These are phyloP conservation scores for Phialophora verrucosa DNA, from an alignment of 2,329 filamentous ascomycete genomes.

Conservation along the genomic window DNA sequence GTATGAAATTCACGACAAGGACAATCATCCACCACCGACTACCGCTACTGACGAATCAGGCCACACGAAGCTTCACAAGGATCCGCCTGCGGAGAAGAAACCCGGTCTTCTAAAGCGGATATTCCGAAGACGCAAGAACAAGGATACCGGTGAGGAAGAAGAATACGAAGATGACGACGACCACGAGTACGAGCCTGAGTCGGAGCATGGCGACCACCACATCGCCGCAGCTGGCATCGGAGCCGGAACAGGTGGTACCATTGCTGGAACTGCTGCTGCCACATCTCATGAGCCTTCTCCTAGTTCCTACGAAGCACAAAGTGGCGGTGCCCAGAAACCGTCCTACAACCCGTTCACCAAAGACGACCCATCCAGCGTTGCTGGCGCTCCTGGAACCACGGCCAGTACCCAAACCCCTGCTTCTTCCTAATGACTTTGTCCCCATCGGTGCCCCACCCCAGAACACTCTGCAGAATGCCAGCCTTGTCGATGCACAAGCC, in stretches of 20 bases:
- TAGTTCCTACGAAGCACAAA: slow-evolving; percentile 20
- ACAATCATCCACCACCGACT: slow-evolving; percentile 15
- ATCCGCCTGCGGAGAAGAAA: slow-evolving; percentile 36
- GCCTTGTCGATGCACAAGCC: background rate
- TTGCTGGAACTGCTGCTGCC: slow-evolving; percentile 14
- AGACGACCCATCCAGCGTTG: slow-evolving; percentile 16
- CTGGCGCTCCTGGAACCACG: background rate
- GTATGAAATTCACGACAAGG: slow-evolving; percentile 27
- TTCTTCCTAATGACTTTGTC: background rate
- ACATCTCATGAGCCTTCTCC: slow-evolving; percentile 10
- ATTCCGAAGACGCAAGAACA: slow-evolving; percentile 39
- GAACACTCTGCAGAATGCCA: background rate
- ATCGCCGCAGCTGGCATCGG: slow-evolving; percentile 18
- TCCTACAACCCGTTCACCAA: slow-evolving; percentile 36
- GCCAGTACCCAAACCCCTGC: background rate
- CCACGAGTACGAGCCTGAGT: slow-evolving; percentile 28
- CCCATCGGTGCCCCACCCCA: background rate
- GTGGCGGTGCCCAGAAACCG: slow-evolving; percentile 32
- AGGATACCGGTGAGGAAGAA: slow-evolving; percentile 38
- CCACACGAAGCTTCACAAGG: slow-evolving; percentile 33
- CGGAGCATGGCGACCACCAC: slow-evolving; percentile 17
- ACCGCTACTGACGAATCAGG: slow-evolving; percentile 26
- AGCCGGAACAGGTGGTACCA: slow-evolving; percentile 17
- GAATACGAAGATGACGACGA: slow-evolving; percentile 38
- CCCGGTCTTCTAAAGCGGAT: slow-evolving; percentile 38